Evolutionary conservation across 2,329 filamentous ascomycete species (phyloP).

Genomic region (Paracoccidioides brasiliensis): DNA sequence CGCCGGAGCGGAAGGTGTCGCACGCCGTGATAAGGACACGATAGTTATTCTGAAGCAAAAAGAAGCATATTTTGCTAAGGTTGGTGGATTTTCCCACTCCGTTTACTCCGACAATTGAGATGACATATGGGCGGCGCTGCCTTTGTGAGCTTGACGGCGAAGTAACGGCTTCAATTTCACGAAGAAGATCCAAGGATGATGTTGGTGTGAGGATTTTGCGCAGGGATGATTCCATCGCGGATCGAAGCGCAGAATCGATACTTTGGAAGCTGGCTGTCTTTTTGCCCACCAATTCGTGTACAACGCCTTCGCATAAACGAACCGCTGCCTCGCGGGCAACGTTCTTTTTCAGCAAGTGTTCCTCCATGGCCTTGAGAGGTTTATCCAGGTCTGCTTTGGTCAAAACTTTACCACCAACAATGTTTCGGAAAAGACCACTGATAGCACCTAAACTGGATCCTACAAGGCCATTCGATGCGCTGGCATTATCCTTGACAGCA

Average conservation of each 20-base stretch:
- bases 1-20: conserved; percentile 93
- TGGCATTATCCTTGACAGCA: conserved; percentile 41
- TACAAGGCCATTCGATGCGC: conserved; percentile 50
- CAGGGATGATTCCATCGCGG: conserved; percentile 82
- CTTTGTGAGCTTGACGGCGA: conserved; percentile 51
- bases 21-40: conserved; percentile 86
- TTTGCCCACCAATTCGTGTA: conserved; percentile 75
- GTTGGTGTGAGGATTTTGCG: conserved; percentile 94
- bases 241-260: conserved; percentile 68
- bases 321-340: conserved; percentile 89
- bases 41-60: conserved; percentile 93
- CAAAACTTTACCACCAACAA: conserved; percentile 85
- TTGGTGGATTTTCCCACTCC: conserved; percentile 98
- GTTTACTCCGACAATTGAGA: conserved; percentile 96
- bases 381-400: conserved; percentile 82
- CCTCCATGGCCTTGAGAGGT: conserved; percentile 90
- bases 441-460: conserved; percentile 71
- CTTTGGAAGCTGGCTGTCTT: conserved; percentile 88
- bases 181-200: conserved; percentile 82
- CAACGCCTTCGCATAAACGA: conserved; percentile 79
- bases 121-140: conserved; percentile 73
- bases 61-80: conserved; percentile 94
- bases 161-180: conserved; percentile 74
- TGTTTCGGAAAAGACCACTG: conserved; percentile 80
- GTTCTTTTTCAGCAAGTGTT: conserved; percentile 88